Conservation (phyloP, 2,329 filamentous ascomycete genomes). For the Dissoconium aciculare region DNA sequence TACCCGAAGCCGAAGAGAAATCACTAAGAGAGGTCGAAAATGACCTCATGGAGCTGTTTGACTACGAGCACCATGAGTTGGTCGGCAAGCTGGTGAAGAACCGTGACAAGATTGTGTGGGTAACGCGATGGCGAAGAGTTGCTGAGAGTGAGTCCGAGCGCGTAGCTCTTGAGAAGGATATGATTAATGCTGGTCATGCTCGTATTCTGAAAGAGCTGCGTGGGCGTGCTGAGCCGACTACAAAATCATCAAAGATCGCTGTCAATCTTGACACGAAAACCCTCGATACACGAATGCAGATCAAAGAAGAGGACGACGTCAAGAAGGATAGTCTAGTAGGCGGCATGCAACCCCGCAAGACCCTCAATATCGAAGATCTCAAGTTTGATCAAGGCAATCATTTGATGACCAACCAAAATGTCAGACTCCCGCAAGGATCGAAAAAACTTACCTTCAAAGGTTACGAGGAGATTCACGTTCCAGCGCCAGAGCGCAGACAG, state of each 20-base stretch:
- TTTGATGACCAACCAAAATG: constrained; percentile 97
- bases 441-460: constrained; percentile 94
- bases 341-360: constrained; percentile 68
- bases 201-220: constrained; percentile 78
- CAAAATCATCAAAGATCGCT: constrained; percentile 49
- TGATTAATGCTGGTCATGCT: constrained; percentile 74
- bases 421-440: constrained; percentile 82
- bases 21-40: constrained; percentile 89
- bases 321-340: constrained; percentile 58
- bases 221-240: constrained; percentile 49
- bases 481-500: constrained; percentile 72
- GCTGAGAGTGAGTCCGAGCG: constrained; percentile 62
- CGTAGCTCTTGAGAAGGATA: constrained; percentile 70
- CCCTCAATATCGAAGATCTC: constrained; percentile 89
- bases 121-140: constrained; percentile 70
- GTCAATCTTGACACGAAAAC: constrained; percentile 80
- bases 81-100: constrained; percentile 86
- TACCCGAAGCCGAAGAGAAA: constrained; percentile 64
- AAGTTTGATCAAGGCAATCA: constrained; percentile 97
- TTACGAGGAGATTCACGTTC: constrained; percentile 96
- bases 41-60: constrained; percentile 94
- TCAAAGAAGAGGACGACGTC: constrained; percentile 39
- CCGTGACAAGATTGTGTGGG: constrained; percentile 88
- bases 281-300: constrained; percentile 39
- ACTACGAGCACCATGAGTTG: constrained; percentile 88